Base-by-base conservation (phyloP, 257 asterid species). In the Lantana camara region DNA sequence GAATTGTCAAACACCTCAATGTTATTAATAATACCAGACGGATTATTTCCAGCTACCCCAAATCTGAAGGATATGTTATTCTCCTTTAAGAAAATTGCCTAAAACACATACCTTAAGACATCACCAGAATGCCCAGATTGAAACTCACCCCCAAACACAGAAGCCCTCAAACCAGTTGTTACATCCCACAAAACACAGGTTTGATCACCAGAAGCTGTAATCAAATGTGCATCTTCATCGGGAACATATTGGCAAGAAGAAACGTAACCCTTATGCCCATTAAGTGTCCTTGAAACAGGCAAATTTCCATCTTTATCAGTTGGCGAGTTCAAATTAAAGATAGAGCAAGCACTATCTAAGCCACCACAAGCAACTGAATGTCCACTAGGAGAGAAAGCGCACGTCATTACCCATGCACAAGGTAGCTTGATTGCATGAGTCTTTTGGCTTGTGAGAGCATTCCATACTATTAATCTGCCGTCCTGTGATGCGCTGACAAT, bases 301-400 rank as follows among this genome's bases (percentile, higher is more conserved):
- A 84, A 77, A 73, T 73, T 87, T 62, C 93, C 86, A 70, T 85
- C 95, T 64, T 37, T 87, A 41, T 82, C 93, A 2, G 77, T 73
- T 15, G 78, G 86, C 35, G 93, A 78, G 73, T 85, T 82, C 11
- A 85, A 79, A 78, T 80, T 82, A 75, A 85, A 85, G 59, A 87
- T 72, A 29, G 95, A 80, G 76, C 95, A 87, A 9, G 81, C 81
- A 53, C 90, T 87, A 63, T 85, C 93, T 24, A 87, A 86, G 59
- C 95, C 93, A 41, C 95, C 95, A 55, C 93, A 87, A 29, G 95
- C 93, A 69, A 87, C 93, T 29, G 95, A 82, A 61, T 75, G 87
- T 21, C 95, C 95, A 37, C 71, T 75, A 7, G 93, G 90, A 29
- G 93, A 87, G 80, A 87, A 87, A 57, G 95, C 90, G 59, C 95